phyloP scores from a whole-genome alignment of 2,329 filamentous ascomycete genomes.

The Colletotrichum nymphaeae region DNA sequence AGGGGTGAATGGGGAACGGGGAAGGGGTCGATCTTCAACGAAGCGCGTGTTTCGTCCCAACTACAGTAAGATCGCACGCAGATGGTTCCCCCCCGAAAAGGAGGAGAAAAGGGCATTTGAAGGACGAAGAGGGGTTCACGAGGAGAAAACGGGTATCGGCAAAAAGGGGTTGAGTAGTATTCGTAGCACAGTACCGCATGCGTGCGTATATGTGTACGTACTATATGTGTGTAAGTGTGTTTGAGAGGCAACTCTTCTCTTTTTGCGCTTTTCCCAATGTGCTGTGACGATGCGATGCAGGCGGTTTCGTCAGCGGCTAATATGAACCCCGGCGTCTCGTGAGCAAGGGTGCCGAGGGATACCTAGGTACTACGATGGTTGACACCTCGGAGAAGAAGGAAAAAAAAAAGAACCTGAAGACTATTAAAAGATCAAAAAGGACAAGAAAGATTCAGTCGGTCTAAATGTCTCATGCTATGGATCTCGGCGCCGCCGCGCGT shows the following conservation, averaged over 20 bases:
- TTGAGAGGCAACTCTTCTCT: neutral
- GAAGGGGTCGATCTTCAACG: neutral
- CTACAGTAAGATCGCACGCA: neutral
- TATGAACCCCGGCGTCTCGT: neutral
- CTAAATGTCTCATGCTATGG: neutral
- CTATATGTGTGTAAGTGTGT: neutral
- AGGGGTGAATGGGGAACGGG: neutral
- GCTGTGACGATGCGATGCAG: neutral
- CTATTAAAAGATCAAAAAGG: neutral
- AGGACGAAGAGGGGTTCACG: neutral
- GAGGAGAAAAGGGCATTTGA: neutral
- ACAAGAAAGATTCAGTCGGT: neutral
- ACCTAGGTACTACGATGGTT: neutral
- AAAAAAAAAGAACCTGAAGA: neutral
- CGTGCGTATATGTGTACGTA: neutral
- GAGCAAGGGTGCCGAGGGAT: neutral
- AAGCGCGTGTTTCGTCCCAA: neutral
- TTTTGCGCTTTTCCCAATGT: neutral
- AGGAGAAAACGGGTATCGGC: neutral
- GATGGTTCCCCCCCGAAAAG: neutral
- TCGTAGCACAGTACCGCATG: neutral
- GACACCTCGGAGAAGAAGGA: too few species aligned
- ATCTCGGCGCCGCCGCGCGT: neutral
- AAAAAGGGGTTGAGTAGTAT: neutral
- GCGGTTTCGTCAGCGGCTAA: neutral